phyloP scores from a whole-genome alignment of 2,329 filamentous ascomycete genomes.

The Fusarium continuum region DNA sequence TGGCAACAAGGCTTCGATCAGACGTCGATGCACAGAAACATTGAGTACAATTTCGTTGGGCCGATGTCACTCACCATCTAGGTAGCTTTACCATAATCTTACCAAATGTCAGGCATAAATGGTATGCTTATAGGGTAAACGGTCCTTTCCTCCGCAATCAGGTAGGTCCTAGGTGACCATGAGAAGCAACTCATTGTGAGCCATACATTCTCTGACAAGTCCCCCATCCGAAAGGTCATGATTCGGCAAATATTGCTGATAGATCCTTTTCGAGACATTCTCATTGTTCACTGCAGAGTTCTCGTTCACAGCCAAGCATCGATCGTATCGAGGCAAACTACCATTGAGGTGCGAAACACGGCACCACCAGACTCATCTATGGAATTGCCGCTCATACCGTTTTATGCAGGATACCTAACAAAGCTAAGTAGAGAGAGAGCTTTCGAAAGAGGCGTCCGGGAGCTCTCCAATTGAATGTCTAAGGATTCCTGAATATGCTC shows the following conservation, averaged over 20 bases:
- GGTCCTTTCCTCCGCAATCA: background rate
- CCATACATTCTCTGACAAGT: background rate
- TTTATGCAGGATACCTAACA: background rate
- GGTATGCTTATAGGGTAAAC: background rate
- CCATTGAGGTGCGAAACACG: background rate
- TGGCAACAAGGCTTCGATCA: background rate
- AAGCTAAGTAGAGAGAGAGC: background rate
- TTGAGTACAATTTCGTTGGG: slow-evolving; percentile 7
- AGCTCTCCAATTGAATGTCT: slow-evolving; percentile 4
- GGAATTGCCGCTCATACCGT: background rate
- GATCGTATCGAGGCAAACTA: background rate
- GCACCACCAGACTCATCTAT: background rate
- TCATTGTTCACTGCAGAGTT: background rate
- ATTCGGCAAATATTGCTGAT: background rate
- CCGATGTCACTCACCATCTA: background rate
- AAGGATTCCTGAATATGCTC: slow-evolving; percentile 15
- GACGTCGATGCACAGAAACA: slow-evolving; percentile 7
- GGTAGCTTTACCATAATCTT: background rate
- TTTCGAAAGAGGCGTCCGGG: slow-evolving; percentile 1
- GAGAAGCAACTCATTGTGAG: background rate
- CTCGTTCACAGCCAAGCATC: background rate
- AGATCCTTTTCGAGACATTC: background rate
- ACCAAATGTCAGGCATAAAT: background rate
- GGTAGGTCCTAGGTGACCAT: background rate
- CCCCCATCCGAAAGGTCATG: background rate